phyloP scores from a whole-genome alignment of 768 basidiomycete genomes.

The Calocera cornea region DNA sequence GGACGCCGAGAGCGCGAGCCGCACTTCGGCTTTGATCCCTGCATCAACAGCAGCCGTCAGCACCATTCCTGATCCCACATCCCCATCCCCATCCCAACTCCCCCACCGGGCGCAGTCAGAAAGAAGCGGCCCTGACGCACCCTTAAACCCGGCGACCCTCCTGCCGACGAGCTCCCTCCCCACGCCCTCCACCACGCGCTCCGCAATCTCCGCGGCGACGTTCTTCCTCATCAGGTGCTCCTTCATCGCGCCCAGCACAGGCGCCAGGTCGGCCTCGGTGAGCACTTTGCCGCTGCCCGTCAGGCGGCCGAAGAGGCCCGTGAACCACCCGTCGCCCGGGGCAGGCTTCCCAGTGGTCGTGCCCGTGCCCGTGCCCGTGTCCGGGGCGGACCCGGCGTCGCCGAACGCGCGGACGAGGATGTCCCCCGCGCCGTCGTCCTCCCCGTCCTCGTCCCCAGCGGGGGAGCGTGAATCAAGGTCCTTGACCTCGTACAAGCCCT shows the following conservation, averaged over 20 bases:
- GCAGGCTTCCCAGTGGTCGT: slow-evolving; percentile 27
- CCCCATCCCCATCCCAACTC: too few relatives aligned
- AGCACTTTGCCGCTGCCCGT: slow-evolving; percentile 78
- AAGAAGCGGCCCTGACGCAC: slow-evolving; percentile 41
- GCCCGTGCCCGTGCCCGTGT: too few relatives aligned
- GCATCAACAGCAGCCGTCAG: slow-evolving; percentile 12
- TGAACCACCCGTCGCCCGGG: slow-evolving; percentile 48
- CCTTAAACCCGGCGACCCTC: slow-evolving; percentile 80
- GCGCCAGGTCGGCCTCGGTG: slow-evolving; percentile 68
- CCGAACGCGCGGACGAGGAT: slow-evolving; percentile 45
- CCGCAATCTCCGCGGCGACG: slow-evolving; percentile 88
- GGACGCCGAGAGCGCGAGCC: slow-evolving; percentile 65
- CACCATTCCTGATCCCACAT: not conserved
- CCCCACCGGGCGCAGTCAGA: too few relatives aligned
- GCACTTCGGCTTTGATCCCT: slow-evolving; percentile 79
- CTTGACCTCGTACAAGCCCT: slow-evolving; percentile 56
- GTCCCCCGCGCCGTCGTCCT: slow-evolving; percentile 32
- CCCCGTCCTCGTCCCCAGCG: slow-evolving; percentile 28
- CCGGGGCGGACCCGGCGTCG: too few relatives aligned
- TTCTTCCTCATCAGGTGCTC: slow-evolving; percentile 98
- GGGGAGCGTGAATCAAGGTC: slow-evolving; percentile 68
- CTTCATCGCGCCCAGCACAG: slow-evolving; percentile 87
- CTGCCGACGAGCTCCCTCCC: slow-evolving; percentile 79
- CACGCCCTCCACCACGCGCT: slow-evolving; percentile 90
- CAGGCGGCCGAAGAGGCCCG: slow-evolving; percentile 68